A percentile compares a stretch with the other conserved stretches of the same genome.
These are phyloP conservation scores for Reticulascus tulasneorum DNA, from an alignment of 2,329 filamentous ascomycete genomes.

Conservation along the genomic window DNA sequence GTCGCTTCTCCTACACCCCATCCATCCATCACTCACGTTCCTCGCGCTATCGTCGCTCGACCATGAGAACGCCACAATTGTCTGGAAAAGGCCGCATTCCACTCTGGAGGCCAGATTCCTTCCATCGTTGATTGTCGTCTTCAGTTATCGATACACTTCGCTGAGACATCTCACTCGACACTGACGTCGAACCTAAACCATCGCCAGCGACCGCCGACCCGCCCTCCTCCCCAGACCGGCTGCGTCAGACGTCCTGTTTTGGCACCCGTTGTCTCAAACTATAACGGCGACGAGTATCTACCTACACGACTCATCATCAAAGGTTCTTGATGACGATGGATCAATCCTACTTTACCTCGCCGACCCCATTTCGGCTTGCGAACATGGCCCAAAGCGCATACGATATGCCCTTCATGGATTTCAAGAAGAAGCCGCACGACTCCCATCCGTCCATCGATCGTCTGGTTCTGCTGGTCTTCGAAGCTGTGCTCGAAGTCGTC, in stretches of 20 bases:
- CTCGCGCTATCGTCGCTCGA: slow-evolving; percentile 3
- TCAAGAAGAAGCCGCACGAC: slow-evolving; percentile 36
- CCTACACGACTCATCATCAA: no score
- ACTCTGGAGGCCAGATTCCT: slow-evolving; percentile 11
- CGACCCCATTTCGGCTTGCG: slow-evolving; percentile 41
- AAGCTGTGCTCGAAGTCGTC: slow-evolving; percentile 91
- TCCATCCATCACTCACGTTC: not conserved
- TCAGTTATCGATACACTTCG: no score
- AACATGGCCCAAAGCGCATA: slow-evolving; percentile 33
- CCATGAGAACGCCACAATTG: slow-evolving; percentile 11
- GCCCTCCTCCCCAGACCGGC: not conserved
- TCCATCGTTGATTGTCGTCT: slow-evolving; percentile 11
- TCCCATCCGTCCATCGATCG: slow-evolving; percentile 64
- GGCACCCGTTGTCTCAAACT: not conserved
- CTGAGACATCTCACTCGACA: not conserved
- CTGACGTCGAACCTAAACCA: slow-evolving; percentile 1
- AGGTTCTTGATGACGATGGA: slow-evolving; percentile 26
- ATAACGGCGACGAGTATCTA: not conserved
- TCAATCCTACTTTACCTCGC: slow-evolving; percentile 32
- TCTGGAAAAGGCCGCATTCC: slow-evolving; percentile 11
- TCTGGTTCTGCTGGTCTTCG: slow-evolving; percentile 80
- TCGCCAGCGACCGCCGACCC: not conserved
- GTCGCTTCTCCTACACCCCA: not conserved
- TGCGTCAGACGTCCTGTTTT: not conserved
- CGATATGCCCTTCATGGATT: slow-evolving; percentile 36